phyloP scores from a whole-genome alignment of 2,329 filamentous ascomycete species.

The Aureobasidium mangrovei region DNA sequence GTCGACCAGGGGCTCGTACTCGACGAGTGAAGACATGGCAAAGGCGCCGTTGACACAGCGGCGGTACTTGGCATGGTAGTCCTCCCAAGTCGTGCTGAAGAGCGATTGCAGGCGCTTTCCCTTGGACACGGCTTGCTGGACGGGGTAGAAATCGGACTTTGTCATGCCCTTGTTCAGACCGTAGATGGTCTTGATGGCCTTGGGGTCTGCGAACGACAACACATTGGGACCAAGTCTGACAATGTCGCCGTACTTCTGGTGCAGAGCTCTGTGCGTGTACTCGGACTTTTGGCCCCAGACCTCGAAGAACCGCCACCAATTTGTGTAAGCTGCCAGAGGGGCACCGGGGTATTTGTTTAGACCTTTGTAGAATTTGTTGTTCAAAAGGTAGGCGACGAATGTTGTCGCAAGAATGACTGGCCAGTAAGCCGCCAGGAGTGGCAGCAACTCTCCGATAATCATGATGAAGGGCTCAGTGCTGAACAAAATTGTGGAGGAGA shows the following conservation, averaged over 20 bases:
- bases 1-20: constrained; percentile 74
- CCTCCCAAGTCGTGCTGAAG: constrained; percentile 67
- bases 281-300: constrained; percentile 58
- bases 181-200: constrained; percentile 67
- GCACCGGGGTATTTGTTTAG: constrained; percentile 66
- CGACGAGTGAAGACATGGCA: constrained; percentile 65
- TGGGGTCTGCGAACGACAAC: constrained; percentile 65
- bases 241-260: constrained; percentile 62
- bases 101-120: constrained; percentile 61
- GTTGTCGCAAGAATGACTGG: constrained; percentile 28
- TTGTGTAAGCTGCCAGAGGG: constrained; percentile 56
- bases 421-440: constrained; percentile 32
- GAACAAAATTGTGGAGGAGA: too few species aligned
- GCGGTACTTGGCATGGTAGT: constrained; percentile 66
- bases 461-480: constrained; percentile 18
- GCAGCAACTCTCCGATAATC: constrained; percentile 23
- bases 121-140: constrained; percentile 64
- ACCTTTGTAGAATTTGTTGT: constrained; percentile 45
- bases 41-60: constrained; percentile 69
- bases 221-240: constrained; percentile 67
- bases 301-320: constrained; percentile 68
- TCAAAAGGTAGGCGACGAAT: constrained; percentile 29
- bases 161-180: constrained; percentile 72
- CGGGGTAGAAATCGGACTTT: constrained; percentile 77
- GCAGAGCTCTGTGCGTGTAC: constrained; percentile 57